Conservation (phyloP, 2,329 filamentous ascomycete species). For the Parastagonospora nodorum region DNA sequence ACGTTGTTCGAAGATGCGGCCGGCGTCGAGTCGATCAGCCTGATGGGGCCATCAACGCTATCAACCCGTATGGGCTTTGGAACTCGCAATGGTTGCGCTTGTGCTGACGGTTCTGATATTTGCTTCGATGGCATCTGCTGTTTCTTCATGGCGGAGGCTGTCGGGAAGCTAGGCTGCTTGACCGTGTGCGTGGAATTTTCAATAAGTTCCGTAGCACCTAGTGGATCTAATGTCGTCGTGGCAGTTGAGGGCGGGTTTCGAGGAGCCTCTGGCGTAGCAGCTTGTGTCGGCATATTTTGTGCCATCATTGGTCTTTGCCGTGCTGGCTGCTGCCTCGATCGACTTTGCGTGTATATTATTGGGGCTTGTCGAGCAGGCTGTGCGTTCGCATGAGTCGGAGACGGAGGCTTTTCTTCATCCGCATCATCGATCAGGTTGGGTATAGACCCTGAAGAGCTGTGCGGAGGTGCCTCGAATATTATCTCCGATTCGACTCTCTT, state of each 20-base stretch:
- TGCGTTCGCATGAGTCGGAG: neutral
- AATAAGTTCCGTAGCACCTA: neutral
- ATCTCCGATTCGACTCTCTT: constrained; percentile 16
- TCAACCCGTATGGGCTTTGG: neutral
- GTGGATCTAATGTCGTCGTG: neutral
- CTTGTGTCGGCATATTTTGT: neutral
- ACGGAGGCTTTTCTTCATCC: neutral
- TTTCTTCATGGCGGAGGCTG: neutral
- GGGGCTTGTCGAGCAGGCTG: neutral
- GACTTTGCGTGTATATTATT: neutral
- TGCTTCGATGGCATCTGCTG: neutral
- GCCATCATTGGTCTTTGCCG: neutral
- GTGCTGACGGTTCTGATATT: neutral
- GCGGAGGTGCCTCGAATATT: neutral
- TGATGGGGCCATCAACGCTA: neutral
- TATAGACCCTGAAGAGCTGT: neutral
- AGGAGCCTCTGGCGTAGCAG: neutral
- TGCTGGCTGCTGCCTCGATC: constrained; percentile 3
- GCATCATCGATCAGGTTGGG: constrained; percentile 2
- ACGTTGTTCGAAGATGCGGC: neutral
- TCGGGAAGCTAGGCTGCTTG: neutral
- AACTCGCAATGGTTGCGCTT: neutral
- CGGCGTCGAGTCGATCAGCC: neutral
- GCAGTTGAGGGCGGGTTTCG: neutral
- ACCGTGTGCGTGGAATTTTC: neutral